Base-by-base conservation (phyloP, 768 basidiomycete genomes). In the Arthromyces matolae region DNA sequence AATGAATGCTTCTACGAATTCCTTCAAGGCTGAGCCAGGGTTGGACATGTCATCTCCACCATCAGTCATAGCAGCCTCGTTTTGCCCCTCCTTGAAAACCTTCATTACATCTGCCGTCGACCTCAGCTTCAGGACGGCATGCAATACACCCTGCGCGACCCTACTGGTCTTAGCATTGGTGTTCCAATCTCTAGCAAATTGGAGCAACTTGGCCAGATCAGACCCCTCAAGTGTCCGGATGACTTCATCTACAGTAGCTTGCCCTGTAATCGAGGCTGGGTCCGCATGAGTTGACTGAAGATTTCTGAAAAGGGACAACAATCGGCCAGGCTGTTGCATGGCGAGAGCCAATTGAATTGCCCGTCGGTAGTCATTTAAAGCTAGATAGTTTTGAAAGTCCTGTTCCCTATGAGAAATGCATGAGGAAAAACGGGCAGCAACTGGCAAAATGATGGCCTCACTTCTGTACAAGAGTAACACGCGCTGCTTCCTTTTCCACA, bases 171-270 rank as follows among this genome's bases (percentile, higher is more conserved):
- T 84, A n/a, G 89, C 88, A 52, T 84, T 86, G n/a, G 93, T 83
- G 65, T 98, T 99, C 96, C 96, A 99, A 55, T 87, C 84, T 37
- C 89, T 78, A 35, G 92, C 76, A 65, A 89, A 93, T 14, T 79
- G 78, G 44, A 97, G 71, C 28, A 99, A 76, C 47, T 83, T 83
- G 5, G 83, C 84, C 22, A 98, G 79, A 55, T 97, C 93, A 12
- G 81, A 64, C 4, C 79, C 73, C 0, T 77, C 67, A 10, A 99
- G 76, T 0, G 81, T 82, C 45, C 79, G 77, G 54, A 99, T 72
- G 36, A 96, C 88, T 54, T 83, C 75, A 65, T 97, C 94, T 13
- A 98, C 83, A 16, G 85, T 78, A 0, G 65, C 50, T 46, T 79
- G 76, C 10, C 93, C 92, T 0, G 90, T 89, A 34, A 86, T 66